Percentiles rank a stretch among this genome's conserved stretches.
These are phyloP conservation scores for Diaporthe batatas DNA, from an alignment of 2,329 filamentous ascomycete species.

Conservation along the genomic window DNA sequence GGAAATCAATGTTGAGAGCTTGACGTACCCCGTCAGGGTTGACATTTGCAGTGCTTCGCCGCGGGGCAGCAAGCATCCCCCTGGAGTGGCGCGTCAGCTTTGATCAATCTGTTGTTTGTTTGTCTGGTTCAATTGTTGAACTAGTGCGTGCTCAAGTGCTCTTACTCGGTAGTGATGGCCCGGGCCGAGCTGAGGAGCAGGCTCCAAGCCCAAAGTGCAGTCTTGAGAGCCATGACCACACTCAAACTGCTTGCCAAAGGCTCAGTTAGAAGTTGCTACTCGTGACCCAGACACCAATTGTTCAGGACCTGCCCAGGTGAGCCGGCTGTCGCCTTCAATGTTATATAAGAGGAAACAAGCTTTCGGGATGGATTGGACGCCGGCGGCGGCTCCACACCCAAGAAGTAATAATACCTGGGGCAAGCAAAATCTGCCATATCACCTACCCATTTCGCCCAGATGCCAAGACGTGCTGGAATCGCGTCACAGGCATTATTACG, in stretches of 20 bases:
- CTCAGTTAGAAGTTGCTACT: neutral
- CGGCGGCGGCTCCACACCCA: constrained; percentile 2
- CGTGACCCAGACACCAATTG: neutral
- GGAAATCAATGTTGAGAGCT: neutral
- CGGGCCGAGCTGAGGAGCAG: constrained; percentile 1
- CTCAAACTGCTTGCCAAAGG: neutral
- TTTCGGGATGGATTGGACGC: neutral
- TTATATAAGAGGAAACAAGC: constrained; percentile 8
- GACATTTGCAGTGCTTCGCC: constrained; percentile 26
- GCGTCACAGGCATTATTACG: constrained; percentile 18
- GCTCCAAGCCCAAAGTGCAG: constrained; percentile 7
- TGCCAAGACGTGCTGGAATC: constrained; percentile 25
- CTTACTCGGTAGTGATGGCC: constrained; percentile 27
- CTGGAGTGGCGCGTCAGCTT: neutral
- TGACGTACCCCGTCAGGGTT: constrained; percentile 12
- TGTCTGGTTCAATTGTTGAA: neutral
- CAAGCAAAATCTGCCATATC: constrained; percentile 29
- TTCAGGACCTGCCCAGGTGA: neutral
- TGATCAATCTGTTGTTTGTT: neutral
- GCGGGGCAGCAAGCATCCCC: constrained; percentile 24
- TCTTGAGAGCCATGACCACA: constrained; percentile 5
- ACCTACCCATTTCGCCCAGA: constrained; percentile 19
- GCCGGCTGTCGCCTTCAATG: neutral
- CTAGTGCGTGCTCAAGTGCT: too few relatives aligned
- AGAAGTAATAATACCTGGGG: constrained; percentile 14